Evolutionary conservation across 768 basidiomycete species (phyloP).

Genomic region (Agrocybe chaxingu): DNA sequence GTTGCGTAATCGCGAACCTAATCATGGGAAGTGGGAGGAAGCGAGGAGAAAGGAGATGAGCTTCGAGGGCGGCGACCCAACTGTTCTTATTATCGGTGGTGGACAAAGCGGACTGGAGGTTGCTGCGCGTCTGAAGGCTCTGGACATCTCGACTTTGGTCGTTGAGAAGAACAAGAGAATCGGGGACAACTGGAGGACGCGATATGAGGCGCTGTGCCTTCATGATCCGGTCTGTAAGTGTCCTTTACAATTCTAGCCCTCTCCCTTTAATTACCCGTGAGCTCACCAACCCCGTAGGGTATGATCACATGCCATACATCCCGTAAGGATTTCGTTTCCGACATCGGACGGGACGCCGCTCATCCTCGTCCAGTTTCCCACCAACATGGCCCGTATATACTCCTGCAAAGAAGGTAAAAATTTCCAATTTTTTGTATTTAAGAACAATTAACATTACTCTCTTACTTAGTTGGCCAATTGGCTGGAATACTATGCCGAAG

Average conservation of each 20-base stretch:
- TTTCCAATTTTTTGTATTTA: neutral
- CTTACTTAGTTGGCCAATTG: conserved; percentile 26
- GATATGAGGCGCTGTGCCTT: conserved; percentile 65
- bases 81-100: conserved; percentile 60
- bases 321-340: conserved; percentile 34
- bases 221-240: conserved; percentile 67
- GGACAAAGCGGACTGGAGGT: conserved; percentile 67
- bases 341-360: conserved; percentile 7
- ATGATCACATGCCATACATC: conserved; percentile 58
- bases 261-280: neutral
- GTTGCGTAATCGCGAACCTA: conserved; percentile 36
- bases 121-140: conserved; percentile 61
- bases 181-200: conserved; percentile 63
- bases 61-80: conserved; percentile 50
- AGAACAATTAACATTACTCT: neutral
- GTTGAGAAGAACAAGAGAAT: conserved; percentile 60
- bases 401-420: conserved; percentile 24
- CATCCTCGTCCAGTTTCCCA: conserved; percentile 21
- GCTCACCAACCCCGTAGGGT: conserved; percentile 30
- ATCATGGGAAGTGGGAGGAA: conserved; percentile 56
- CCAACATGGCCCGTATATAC: conserved; percentile 29
- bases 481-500: conserved; percentile 29
- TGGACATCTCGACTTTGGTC: conserved; percentile 56
- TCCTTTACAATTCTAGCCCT: conserved; percentile 6
- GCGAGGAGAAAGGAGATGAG: conserved; percentile 38